phyloP scores from a whole-genome alignment of 177 flowering plant species.

The Vitis hybrid region DNA sequence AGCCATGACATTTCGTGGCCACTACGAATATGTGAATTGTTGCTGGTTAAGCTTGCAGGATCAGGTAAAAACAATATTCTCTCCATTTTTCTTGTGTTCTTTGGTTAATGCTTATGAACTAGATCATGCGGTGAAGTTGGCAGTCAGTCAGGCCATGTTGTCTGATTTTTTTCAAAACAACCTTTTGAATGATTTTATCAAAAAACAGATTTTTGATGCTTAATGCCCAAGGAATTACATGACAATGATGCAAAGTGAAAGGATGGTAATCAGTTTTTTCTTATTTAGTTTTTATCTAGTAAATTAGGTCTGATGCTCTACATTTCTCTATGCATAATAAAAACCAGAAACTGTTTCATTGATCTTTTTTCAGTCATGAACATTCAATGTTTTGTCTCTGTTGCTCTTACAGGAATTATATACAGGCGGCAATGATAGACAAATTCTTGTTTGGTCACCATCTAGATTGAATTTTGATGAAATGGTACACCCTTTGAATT shows the following conservation, averaged over 20 bases:
- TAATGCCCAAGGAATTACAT: not conserved
- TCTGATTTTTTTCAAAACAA: not conserved
- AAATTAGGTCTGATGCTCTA: too few relatives aligned
- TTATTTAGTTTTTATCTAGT: too few relatives aligned
- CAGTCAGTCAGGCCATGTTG: not conserved
- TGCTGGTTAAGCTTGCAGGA: slow-evolving; percentile 82
- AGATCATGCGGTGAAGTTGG: not conserved
- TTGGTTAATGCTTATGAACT: not conserved
- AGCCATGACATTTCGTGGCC: slow-evolving; percentile 64
- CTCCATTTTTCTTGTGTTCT: not conserved
- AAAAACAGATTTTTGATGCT: not conserved
- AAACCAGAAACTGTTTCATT: too few relatives aligned
- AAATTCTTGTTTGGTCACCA: slow-evolving; percentile 95
- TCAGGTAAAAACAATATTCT: slow-evolving; percentile 53
- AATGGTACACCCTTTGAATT: slow-evolving; percentile 35
- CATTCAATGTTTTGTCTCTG: not conserved
- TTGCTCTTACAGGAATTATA: slow-evolving; percentile 68
- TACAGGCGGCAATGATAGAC: slow-evolving; percentile 88
- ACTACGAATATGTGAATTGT: slow-evolving; percentile 86
- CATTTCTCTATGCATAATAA: too few relatives aligned
- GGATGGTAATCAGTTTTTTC: too few relatives aligned
- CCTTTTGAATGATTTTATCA: not conserved
- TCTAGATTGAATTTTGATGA: slow-evolving; percentile 39
- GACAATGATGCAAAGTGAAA: not conserved
- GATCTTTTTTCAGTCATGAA: too few relatives aligned